Evolutionary conservation across 2,329 filamentous ascomycete species (phyloP), one percentile per base, ranked within the genome.

Genomic region (Diaporthe destruens): DNA sequence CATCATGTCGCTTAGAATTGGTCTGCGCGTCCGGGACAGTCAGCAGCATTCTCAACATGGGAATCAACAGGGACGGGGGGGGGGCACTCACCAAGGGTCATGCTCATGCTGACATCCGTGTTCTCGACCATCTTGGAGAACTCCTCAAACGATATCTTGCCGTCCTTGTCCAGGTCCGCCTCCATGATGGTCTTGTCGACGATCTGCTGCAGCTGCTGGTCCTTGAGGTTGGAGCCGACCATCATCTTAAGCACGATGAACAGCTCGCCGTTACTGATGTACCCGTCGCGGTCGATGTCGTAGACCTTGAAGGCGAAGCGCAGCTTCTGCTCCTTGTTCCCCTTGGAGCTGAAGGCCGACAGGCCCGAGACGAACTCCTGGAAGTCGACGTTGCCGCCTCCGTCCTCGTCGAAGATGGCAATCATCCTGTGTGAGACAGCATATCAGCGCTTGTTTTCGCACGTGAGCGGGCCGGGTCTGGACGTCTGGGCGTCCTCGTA

Each of bases 221-320:
- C 96, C 88, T 99, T 99, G 80, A 99, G 86, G 84, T 99, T 99
- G 86, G 94, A 98, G 74, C 96, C 96, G 67, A 99, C 96, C 96
- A 99, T 99, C 96, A 99, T 99, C 93, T 99, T 99, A 80, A 99
- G 89, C 80, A 99, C 96, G 80, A 99, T 98, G 84, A 98, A 99
- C 67, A 99, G 90, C 87, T 99, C 96, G 79, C 96, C 96, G 84
- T 99, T 99, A 87, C 94, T 97, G 81, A 99, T 99, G 85, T 94
- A 99, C 32, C 96, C 96, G 83, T 99, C 96, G 74, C 96, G 94
- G 84, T 99, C 96, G 80, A 99, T 98, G 83, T 99, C 96, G 87
- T 99, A 99, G 74, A 99, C 96, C 84, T 98, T 98, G 90, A 99
- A 99, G 56, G 96, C 96, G 81, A 99, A 99, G 70, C 91, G 92